Conservation (phyloP, 1,284 basidiomycete genomes). For the Xanthoconium separans region DNA sequence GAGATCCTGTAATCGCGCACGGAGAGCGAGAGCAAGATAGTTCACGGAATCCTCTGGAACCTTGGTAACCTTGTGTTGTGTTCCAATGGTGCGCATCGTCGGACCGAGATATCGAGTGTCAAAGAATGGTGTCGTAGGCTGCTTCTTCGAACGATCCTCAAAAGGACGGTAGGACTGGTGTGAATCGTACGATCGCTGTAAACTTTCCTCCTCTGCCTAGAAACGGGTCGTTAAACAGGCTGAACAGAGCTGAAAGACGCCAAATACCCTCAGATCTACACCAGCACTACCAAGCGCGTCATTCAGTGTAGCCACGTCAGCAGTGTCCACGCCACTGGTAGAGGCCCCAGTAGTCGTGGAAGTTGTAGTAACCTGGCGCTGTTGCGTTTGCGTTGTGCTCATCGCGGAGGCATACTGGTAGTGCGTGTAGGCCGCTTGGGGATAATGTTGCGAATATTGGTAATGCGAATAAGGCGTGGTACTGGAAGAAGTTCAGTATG, state of each 20-base stretch:
- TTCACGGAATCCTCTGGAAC: conserved; percentile 72
- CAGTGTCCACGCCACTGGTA: conserved; percentile 47
- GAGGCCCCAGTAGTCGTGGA: conserved; percentile 19
- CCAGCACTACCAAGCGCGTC: conserved; percentile 82
- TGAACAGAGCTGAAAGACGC: background rate
- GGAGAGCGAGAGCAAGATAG: conserved; percentile 77
- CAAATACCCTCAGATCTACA: conserved; percentile 69
- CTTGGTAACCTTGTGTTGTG: conserved; percentile 60
- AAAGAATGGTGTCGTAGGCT: conserved; percentile 62
- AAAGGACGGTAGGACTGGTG: conserved; percentile 58
- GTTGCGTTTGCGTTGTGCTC: conserved; percentile 30
- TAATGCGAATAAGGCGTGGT: conserved; percentile 45
- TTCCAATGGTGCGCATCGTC: conserved; percentile 62
- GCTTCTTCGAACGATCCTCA: conserved; percentile 74
- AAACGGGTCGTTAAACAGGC: background rate
- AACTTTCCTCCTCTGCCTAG: conserved; percentile 77
- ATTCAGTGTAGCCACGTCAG: conserved; percentile 73
- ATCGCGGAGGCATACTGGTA: conserved; percentile 46
- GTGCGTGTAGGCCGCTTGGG: conserved; percentile 51
- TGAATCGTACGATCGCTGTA: conserved; percentile 64
- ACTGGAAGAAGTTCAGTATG: conserved; percentile 25
- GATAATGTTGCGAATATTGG: conserved; percentile 51
- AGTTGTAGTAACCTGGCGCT: conserved; percentile 25
- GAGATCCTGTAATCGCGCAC: conserved; percentile 71
- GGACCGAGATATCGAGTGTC: conserved; percentile 58